Conservation (phyloP, 2,329 filamentous ascomycete species). For the Cryphonectria carpinicola region DNA sequence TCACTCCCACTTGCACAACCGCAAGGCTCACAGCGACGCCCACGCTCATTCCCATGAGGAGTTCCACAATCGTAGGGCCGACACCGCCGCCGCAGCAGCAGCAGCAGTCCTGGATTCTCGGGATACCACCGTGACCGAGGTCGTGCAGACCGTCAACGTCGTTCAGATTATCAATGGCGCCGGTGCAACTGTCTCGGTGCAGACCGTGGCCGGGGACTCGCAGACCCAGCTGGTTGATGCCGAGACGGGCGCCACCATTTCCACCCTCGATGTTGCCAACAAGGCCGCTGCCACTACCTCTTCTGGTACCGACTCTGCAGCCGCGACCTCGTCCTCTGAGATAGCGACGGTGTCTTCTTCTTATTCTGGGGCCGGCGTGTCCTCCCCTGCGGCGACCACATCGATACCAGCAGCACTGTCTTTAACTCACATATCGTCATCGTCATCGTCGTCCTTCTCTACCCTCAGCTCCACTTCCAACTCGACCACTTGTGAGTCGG, state of each 20-base stretch:
- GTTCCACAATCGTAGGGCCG: constrained; percentile 36
- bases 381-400: constrained; percentile 29
- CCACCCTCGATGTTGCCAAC: constrained; percentile 32
- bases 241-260: constrained; percentile 43
- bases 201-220: constrained; percentile 47
- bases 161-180: constrained; percentile 55
- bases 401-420: constrained; percentile 23
- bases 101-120: constrained; percentile 32
- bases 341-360: constrained; percentile 15
- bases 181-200: constrained; percentile 49
- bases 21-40: constrained; percentile 28
- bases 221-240: constrained; percentile 44
- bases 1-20: constrained; percentile 36
- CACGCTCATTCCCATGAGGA: constrained; percentile 37
- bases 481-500: constrained; percentile 28
- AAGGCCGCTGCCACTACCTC: constrained; percentile 20
- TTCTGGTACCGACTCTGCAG: constrained; percentile 14
- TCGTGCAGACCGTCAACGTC: constrained; percentile 60
- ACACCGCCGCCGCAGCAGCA: constrained; percentile 20
- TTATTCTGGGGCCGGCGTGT: constrained; percentile 12
- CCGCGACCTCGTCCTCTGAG: constrained; percentile 23
- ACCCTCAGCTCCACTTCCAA: constrained; percentile 28
- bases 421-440: constrained; percentile 19
- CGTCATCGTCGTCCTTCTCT: constrained; percentile 16
- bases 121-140: constrained; percentile 45